Evolutionary conservation across 176 grass and related monocot species (phyloP).

Genomic region (Urochloa ruziziensis): DNA sequence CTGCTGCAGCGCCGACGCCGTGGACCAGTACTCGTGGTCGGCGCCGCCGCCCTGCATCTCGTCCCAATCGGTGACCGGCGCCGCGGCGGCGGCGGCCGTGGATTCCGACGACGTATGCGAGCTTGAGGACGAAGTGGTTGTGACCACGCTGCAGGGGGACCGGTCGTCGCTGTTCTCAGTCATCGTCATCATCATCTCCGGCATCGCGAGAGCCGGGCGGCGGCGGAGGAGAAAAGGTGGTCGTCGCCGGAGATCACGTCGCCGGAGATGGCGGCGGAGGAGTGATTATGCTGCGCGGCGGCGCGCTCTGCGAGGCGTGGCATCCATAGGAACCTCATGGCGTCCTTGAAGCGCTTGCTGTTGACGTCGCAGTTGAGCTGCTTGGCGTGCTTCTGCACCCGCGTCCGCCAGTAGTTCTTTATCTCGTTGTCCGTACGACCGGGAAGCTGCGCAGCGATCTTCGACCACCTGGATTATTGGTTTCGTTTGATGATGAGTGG

Average conservation of each 20-base stretch:
- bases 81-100: too few relatives aligned
- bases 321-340: slow-evolving; percentile 52
- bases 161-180: neutral
- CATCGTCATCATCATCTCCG: too few relatives aligned
- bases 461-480: slow-evolving; percentile 57
- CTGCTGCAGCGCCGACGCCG: neutral
- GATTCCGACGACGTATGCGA: slow-evolving; percentile 21
- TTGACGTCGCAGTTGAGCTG: slow-evolving; percentile 50
- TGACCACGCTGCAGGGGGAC: neutral
- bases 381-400: slow-evolving; percentile 57
- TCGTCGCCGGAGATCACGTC: neutral
- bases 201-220: neutral
- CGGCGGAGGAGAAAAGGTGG: neutral
- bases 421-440: slow-evolving; percentile 67
- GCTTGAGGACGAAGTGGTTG: slow-evolving; percentile 17
- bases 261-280: fast-evolving
- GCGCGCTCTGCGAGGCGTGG: slow-evolving; percentile 33
- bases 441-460: slow-evolving; percentile 47
- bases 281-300: neutral
- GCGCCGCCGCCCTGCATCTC: neutral
- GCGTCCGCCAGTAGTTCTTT: slow-evolving; percentile 64
- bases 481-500: too few relatives aligned
- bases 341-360: slow-evolving; percentile 45
- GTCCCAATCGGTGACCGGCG: too few relatives aligned
- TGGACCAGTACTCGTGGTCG: slow-evolving; percentile 36